phyloP scores from a whole-genome alignment of 2,329 filamentous ascomycete species.

The Ophiostoma triangulosporum region DNA sequence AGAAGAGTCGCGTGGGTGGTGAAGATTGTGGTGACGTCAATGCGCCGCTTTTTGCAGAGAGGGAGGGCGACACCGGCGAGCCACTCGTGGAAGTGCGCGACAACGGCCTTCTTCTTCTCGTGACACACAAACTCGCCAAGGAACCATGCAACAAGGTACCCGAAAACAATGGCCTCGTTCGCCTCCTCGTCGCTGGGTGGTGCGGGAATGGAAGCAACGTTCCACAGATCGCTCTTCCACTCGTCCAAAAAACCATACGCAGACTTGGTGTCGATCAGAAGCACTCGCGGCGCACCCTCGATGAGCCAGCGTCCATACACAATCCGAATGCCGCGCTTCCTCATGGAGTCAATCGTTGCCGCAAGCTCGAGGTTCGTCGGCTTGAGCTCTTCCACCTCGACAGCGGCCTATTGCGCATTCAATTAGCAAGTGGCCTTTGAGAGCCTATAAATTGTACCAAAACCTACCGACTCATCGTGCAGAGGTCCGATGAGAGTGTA shows the following conservation, averaged over 20 bases:
- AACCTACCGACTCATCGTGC: conserved; percentile 68
- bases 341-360: conserved; percentile 82
- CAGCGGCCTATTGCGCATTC: conserved; percentile 55
- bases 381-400: conserved; percentile 89
- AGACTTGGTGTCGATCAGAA: conserved; percentile 89
- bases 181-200: conserved; percentile 87
- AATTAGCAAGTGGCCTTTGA: not conserved
- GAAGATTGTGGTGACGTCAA: conserved; percentile 96
- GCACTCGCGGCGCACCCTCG: conserved; percentile 82
- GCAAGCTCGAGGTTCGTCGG: conserved; percentile 68
- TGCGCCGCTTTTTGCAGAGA: conserved; percentile 81
- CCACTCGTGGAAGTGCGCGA: conserved; percentile 99
- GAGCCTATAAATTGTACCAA: too few relatives aligned
- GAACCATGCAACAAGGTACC: conserved; percentile 96
- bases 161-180: conserved; percentile 94
- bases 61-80: conserved; percentile 86
- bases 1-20: conserved; percentile 94
- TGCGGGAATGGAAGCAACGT: conserved; percentile 81
- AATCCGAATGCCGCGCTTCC: conserved; percentile 75
- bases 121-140: conserved; percentile 94
- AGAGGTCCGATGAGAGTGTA: conserved; percentile 93
- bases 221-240: conserved; percentile 96
- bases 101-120: conserved; percentile 81
- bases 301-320: conserved; percentile 96
- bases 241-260: conserved; percentile 85